Evolutionary conservation across 108 stramenopile species (phyloP), one percentile per base, ranked within the genome.

Genomic region (Mediolabrus comicus): DNA sequence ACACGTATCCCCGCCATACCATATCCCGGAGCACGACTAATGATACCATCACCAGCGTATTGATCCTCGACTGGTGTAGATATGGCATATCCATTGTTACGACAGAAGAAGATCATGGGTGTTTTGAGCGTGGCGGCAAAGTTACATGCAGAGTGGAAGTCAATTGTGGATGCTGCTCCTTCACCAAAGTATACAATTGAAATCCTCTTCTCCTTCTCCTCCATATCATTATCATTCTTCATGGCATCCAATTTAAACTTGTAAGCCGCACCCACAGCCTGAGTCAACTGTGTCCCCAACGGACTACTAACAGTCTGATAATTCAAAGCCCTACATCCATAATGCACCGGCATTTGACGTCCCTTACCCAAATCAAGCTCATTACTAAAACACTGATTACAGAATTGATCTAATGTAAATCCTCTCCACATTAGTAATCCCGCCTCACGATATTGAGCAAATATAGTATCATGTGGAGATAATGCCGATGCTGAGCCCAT

Each of bases 31-130:
- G 94, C 97, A 26, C 97, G 76, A 26, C 87, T 80, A 12, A 95
- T 84, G n/a, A 99, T 91, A 4, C 98, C 98, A 71, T 99, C 98
- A 24, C 98, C 97, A 13, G 88, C 82, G 84, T 91, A 99, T 78
- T 99, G 98, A 54, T 99, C 98, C 46, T 72, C 62, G 27, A 89
- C 87, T 3, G 97, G 89, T 4, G 98, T 99, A 12, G 95, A 92
- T 71, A 99, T 99, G 34, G 98, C 98, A 59, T 95, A 99, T 7
- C 98, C 98, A 72, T 99, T 99, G 78, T 99, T 99, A 17, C 98
- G 80, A 67, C 97, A 97, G 62, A 98, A 84, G 88, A 99, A 99
- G 6, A 99, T 79, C 59, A 96, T 89, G 19, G 98, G 98, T 6
- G 81, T 75, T 10, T 84, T 80, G 19, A 98, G 81, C 6, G 97